A percentile compares a stretch with the other conserved stretches of the same genome.
Conservation (phyloP, 2,329 filamentous ascomycete genomes). For the Colletotrichum tanaceti region DNA sequence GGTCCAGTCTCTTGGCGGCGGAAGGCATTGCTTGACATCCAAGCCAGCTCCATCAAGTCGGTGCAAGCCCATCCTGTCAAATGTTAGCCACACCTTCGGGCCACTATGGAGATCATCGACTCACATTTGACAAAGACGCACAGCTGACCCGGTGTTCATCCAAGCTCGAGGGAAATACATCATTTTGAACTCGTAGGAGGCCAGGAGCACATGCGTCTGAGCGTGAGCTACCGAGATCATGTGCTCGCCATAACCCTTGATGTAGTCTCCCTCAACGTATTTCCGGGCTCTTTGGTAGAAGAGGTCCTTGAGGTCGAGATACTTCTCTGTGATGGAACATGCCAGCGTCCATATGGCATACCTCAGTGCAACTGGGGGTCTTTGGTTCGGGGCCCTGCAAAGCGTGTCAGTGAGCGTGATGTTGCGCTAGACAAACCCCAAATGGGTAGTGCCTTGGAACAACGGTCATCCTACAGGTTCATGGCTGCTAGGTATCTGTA, state of each 20-base stretch:
- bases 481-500: conserved; percentile 88
- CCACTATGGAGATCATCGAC: conserved; percentile 43
- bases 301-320: conserved; percentile 80
- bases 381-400: conserved; percentile 77
- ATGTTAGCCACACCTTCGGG: neutral
- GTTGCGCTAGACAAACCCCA: neutral
- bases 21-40: conserved; percentile 92
- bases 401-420: conserved; percentile 10
- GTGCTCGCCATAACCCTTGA: conserved; percentile 91
- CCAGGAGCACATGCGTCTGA: conserved; percentile 84
- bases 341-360: conserved; percentile 98
- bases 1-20: conserved; percentile 90
- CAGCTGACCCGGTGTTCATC: conserved; percentile 87
- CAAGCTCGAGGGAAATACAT: conserved; percentile 98
- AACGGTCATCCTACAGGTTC: conserved; percentile 71
- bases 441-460: neutral
- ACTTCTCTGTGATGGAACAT: conserved; percentile 87
- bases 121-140: conserved; percentile 86
- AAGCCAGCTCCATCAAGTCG: conserved; percentile 83
- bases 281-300: conserved; percentile 93
- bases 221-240: conserved; percentile 88
- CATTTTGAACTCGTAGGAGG: conserved; percentile 93
- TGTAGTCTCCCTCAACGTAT: conserved; percentile 88
- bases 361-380: conserved; percentile 86
- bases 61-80: conserved; percentile 87